Percentiles rank a stretch among this genome's conserved stretches.
Evolutionary conservation across 2,329 filamentous ascomycete genomes (phyloP).

Genomic region (Botrytis hyacinthi): DNA sequence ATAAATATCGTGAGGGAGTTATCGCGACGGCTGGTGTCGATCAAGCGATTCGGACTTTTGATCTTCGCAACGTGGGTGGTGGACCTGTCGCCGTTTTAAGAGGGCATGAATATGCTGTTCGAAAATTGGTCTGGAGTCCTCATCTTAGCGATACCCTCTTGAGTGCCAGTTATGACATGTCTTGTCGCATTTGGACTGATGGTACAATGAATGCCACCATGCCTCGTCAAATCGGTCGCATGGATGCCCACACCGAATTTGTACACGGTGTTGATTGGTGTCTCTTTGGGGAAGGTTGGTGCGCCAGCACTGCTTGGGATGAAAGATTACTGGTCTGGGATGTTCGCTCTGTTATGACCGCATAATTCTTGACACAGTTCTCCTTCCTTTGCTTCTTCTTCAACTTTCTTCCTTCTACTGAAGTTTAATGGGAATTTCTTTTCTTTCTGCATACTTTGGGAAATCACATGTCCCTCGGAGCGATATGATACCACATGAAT

Average conservation of each 20-base stretch:
- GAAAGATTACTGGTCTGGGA: slow-evolving; percentile 92
- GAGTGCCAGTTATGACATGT: slow-evolving; percentile 97
- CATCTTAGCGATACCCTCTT: slow-evolving; percentile 86
- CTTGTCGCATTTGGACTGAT: slow-evolving; percentile 89
- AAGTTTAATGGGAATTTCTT: neutral
- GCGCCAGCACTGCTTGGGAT: slow-evolving; percentile 92
- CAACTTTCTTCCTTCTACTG: neutral
- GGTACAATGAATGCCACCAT: slow-evolving; percentile 46
- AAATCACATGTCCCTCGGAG: neutral
- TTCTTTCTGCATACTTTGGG: slow-evolving; percentile 6
- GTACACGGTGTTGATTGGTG: slow-evolving; percentile 98
- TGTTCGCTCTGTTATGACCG: slow-evolving; percentile 62
- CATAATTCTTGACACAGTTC: neutral
- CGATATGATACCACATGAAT: slow-evolving; percentile 15
- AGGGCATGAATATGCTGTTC: slow-evolving; percentile 89
- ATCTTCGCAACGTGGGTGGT: slow-evolving; percentile 72
- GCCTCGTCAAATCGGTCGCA: slow-evolving; percentile 54
- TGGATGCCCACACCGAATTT: slow-evolving; percentile 94
- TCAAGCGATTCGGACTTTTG: slow-evolving; percentile 81
- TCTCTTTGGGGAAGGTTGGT: slow-evolving; percentile 95
- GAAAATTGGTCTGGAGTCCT: slow-evolving; percentile 85
- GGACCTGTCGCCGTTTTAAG: slow-evolving; percentile 72
- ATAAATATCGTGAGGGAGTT: slow-evolving; percentile 87
- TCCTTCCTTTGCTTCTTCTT: neutral
- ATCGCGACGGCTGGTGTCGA: slow-evolving; percentile 90